Conservation (phyloP, 164 flowering plant species). For the Annona cherimola region DNA sequence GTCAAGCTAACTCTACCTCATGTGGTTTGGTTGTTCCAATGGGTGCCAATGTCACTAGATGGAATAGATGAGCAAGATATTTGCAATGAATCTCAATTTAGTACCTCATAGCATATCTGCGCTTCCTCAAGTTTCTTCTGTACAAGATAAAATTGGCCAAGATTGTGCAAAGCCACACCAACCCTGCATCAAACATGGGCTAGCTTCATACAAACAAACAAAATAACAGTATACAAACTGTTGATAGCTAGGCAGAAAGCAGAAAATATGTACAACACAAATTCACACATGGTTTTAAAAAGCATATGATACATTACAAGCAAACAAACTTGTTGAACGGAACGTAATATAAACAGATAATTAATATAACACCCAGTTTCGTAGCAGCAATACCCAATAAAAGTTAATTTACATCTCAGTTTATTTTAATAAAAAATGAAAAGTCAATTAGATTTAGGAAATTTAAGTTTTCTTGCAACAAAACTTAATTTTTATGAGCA, state of each 20-base stretch:
- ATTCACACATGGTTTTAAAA: no score
- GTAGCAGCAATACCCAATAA: no score
- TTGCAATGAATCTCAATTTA: not conserved
- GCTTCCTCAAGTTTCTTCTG: slow-evolving; percentile 73
- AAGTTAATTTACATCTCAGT: no score
- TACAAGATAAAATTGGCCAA: slow-evolving; percentile 76
- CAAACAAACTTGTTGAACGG: no score
- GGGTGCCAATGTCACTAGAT: not conserved
- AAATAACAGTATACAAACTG: not conserved
- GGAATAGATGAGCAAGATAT: not conserved
- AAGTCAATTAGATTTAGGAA: no score
- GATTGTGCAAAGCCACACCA: slow-evolving; percentile 81
- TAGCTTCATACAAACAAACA: not conserved
- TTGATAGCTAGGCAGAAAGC: not conserved
- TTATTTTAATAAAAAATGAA: no score
- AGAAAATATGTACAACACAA: not conserved
- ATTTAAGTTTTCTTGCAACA: no score
- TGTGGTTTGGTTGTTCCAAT: not conserved
- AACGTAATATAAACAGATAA: no score
- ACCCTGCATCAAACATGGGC: slow-evolving; percentile 37
- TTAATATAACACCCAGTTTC: no score
- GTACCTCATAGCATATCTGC: slow-evolving; percentile 69
- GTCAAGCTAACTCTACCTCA: no score
- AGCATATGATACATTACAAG: no score
- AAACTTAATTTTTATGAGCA: no score